These are phyloP conservation scores for Cryptomeria japonica DNA, from an alignment of 75 land plant genomes.

Conservation along the genomic window DNA sequence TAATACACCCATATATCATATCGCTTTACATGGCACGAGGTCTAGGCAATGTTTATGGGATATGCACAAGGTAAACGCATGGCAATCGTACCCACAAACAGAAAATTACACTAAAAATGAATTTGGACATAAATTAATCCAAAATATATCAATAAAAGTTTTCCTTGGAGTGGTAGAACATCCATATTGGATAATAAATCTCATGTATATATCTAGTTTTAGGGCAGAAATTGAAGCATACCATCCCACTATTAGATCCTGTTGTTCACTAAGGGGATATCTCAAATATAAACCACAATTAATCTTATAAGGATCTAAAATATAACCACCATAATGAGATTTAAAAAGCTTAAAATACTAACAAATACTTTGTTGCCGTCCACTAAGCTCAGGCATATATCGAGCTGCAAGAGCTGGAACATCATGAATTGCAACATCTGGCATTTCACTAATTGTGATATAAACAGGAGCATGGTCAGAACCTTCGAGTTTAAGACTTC, in stretches of 20 bases:
- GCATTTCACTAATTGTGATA: conserved; percentile 40
- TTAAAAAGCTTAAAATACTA: conserved; percentile 12
- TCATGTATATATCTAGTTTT: neutral
- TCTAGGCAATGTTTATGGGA: neutral
- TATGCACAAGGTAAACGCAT: neutral
- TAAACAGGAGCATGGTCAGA: conserved; percentile 94
- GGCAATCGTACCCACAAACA: neutral
- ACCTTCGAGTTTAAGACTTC: conserved; percentile 75
- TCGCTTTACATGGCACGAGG: neutral
- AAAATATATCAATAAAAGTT: neutral
- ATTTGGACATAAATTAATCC: neutral
- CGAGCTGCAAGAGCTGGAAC: conserved; percentile 73
- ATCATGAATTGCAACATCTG: conserved; percentile 51
- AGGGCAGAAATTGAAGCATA: neutral
- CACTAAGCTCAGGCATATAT: conserved; percentile 71
- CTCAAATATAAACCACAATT: neutral
- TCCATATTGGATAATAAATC: neutral
- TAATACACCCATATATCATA: neutral
- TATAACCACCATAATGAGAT: neutral
- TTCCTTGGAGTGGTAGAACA: neutral
- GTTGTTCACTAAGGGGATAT: neutral
- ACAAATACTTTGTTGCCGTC: conserved; percentile 89
- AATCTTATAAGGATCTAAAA: neutral
- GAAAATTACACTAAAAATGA: conserved; percentile 1
- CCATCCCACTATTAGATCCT: neutral